phyloP scores from a whole-genome alignment of 2,329 filamentous ascomycete genomes.

The Daldinia sp. region DNA sequence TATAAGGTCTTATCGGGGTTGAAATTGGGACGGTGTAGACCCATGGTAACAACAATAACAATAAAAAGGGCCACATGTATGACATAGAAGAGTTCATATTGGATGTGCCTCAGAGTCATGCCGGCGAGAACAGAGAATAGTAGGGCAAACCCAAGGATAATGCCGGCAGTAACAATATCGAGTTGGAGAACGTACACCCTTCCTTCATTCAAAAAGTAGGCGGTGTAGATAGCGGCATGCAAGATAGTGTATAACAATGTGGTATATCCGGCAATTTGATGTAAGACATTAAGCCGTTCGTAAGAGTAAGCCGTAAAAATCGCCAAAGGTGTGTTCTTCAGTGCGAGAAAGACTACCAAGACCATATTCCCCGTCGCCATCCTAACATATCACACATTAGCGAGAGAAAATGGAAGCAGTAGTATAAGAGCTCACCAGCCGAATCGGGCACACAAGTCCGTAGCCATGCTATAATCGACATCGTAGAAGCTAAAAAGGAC shows the following conservation, averaged over 20 bases:
- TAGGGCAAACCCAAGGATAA: conserved; percentile 54
- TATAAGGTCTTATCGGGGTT: conserved; percentile 52
- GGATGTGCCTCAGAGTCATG: conserved; percentile 52
- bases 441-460: conserved; percentile 51
- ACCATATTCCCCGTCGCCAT: conserved; percentile 60
- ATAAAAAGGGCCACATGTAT: conserved; percentile 59
- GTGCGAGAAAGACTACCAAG: conserved; percentile 60
- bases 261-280: conserved; percentile 60
- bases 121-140: conserved; percentile 54
- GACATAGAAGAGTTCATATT: conserved; percentile 63
- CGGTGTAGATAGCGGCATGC: conserved; percentile 54
- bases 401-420: not conserved
- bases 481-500: conserved; percentile 52
- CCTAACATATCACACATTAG: conserved; percentile 52
- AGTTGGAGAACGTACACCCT: conserved; percentile 46
- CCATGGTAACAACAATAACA: conserved; percentile 56
- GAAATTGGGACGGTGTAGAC: conserved; percentile 59
- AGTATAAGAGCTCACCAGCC: conserved; percentile 47
- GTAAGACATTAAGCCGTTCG: conserved; percentile 61
- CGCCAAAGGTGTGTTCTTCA: conserved; percentile 63
- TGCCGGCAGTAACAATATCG: conserved; percentile 52
- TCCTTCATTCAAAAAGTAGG: conserved; percentile 47
- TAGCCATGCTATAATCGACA: conserved; percentile 42
- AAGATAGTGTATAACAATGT: conserved; percentile 54
- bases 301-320: conserved; percentile 59